Evolutionary conservation across 2,329 filamentous ascomycete genomes (phyloP).

Genomic region (Alternaria solani): DNA sequence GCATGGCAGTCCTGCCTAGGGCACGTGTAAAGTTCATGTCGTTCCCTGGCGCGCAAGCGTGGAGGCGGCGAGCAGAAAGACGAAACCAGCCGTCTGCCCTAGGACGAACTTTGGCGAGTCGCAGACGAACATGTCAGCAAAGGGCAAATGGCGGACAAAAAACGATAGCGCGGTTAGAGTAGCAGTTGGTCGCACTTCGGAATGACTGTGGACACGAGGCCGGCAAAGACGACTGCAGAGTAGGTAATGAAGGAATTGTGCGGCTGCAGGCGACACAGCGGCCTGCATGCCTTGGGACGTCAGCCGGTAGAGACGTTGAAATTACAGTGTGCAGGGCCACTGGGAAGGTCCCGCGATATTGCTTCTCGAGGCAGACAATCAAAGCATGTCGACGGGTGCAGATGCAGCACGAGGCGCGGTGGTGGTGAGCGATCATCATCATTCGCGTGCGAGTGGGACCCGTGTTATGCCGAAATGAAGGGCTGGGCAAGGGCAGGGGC

Average conservation of each 20-base stretch:
- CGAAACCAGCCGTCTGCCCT: conserved; percentile 22
- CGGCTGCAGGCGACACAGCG: conserved; percentile 34
- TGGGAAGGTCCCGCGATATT: conserved; percentile 11
- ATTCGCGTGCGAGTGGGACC: conserved; percentile 12
- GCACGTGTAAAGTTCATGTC: conserved; percentile 12
- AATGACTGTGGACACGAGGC: conserved; percentile 7
- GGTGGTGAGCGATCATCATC: conserved; percentile 19
- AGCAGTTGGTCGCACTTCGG: conserved; percentile 19
- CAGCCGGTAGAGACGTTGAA: conserved; percentile 13
- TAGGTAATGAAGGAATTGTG: background rate
- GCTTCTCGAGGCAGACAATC: conserved; percentile 20
- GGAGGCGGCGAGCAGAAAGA: conserved; percentile 17
- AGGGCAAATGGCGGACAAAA: conserved; percentile 3
- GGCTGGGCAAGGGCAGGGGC: conserved; percentile 18
- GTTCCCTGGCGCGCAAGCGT: conserved; percentile 20
- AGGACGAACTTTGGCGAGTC: conserved; percentile 14
- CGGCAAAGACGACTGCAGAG: no score
- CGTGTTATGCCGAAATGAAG: conserved; percentile 29
- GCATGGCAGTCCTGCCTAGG: conserved; percentile 7
- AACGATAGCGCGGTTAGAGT: conserved; percentile 14
- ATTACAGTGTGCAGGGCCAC: background rate
- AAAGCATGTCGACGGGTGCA: conserved; percentile 17
- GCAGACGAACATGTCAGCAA: conserved; percentile 1
- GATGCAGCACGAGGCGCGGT: conserved; percentile 8
- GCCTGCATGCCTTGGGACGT: conserved; percentile 18